Conservation (phyloP, 495 filamentous ascomycete species). For the Aspergillus baeticus region DNA sequence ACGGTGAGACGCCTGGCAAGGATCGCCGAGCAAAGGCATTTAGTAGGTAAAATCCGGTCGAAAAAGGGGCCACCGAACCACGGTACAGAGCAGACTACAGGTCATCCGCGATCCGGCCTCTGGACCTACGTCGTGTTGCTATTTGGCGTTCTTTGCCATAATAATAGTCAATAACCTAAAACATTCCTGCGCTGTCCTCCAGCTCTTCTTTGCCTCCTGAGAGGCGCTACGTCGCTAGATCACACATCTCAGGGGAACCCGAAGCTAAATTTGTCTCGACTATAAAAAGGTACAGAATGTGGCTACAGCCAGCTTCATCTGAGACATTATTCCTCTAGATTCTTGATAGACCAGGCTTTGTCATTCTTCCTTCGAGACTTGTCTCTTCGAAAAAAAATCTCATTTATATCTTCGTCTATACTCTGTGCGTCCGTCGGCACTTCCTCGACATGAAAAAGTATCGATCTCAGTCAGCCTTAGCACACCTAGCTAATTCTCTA, state of each 20-base stretch:
- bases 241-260: too few relatives aligned
- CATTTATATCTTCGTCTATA: background rate
- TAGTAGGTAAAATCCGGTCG: background rate
- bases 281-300: slow-evolving; percentile 11
- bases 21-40: background rate
- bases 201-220: background rate
- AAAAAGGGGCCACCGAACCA: background rate
- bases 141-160: too few relatives aligned
- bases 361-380: background rate
- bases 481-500: background rate
- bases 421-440: too few relatives aligned
- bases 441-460: too few relatives aligned
- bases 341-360: background rate
- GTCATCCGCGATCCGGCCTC: too few relatives aligned
- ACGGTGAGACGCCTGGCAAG: background rate
- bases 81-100: too few relatives aligned
- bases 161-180: background rate
- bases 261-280: slow-evolving; percentile 4
- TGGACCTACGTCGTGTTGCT: too few relatives aligned
- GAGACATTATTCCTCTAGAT: background rate
- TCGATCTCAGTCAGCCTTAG: too few relatives aligned
- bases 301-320: slow-evolving; percentile 2
- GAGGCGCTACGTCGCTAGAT: background rate
- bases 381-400: background rate
- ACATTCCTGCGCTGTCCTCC: background rate